phyloP scores from a whole-genome alignment of 1,139 yeast species.

The Scheffersomyces segobiensis region DNA sequence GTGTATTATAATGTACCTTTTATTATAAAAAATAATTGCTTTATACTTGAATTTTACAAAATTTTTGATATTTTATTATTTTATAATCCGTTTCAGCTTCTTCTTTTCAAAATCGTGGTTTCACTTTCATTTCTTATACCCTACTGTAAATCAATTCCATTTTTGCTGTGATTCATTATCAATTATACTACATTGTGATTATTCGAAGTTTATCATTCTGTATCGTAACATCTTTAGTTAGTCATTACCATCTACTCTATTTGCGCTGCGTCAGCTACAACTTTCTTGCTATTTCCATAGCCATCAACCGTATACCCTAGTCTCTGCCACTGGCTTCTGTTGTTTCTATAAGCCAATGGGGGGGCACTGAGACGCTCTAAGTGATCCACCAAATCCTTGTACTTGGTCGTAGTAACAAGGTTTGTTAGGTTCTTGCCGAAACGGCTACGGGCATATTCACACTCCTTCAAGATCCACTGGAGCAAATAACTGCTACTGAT shows the following conservation, averaged over 20 bases:
- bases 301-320: conserved; percentile 39
- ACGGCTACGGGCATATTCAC: conserved; percentile 39
- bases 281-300: conserved; percentile 18
- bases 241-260: neutral
- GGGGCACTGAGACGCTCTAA: conserved; percentile 25
- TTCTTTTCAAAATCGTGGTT: too few relatives aligned
- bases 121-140: neutral
- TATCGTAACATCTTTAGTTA: neutral
- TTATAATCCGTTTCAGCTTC: too few relatives aligned
- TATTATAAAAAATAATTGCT: too few relatives aligned
- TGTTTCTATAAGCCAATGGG: conserved; percentile 32
- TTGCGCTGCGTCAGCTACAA: neutral
- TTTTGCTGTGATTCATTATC: neutral
- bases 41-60: too few relatives aligned
- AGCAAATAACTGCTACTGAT: conserved; percentile 42
- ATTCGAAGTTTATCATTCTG: neutral
- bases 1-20: too few relatives aligned
- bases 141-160: neutral
- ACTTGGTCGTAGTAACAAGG: conserved; percentile 20
- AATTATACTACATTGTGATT: neutral
- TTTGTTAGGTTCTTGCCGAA: conserved; percentile 38
- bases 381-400: conserved; percentile 23
- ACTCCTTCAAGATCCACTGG: conserved; percentile 56
- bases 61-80: too few relatives aligned
- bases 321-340: conserved; percentile 35